Percentiles rank a stretch among this genome's conserved stretches.
Evolutionary conservation across 164 flowering plant genomes (phyloP).

Genomic region (Kingdonia uniflora): DNA sequence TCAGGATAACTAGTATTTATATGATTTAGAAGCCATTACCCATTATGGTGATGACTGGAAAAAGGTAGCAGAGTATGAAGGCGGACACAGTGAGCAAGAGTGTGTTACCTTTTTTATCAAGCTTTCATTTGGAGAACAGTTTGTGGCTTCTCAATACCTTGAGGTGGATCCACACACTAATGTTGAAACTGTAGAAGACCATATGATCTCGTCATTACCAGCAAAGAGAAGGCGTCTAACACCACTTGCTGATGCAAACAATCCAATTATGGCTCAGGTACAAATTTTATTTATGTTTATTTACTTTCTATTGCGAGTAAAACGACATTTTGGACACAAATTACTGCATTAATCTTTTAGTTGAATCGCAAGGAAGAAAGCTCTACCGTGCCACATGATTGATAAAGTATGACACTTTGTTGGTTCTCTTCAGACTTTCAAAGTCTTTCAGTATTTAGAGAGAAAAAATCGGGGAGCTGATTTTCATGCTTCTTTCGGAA

Average conservation of each 20-base stretch:
- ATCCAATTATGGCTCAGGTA: conserved; percentile 97
- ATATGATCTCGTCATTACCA: conserved; percentile 12
- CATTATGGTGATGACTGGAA: conserved; percentile 96
- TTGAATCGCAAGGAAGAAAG: no score
- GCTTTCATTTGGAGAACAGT: conserved; percentile 87
- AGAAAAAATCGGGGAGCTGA: no score
- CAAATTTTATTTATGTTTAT: not conserved
- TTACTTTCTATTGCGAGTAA: no score
- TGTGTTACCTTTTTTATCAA: conserved; percentile 74
- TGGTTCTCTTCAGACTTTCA: no score
- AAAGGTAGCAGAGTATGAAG: conserved; percentile 76
- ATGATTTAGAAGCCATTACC: conserved; percentile 74
- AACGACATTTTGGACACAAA: no score
- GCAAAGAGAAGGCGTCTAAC: conserved; percentile 57
- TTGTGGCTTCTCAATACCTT: conserved; percentile 29
- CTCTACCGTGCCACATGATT: no score
- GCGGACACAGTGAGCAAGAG: conserved; percentile 73
- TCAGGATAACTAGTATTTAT: no score
- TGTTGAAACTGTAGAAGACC: conserved; percentile 19
- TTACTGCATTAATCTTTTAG: no score
- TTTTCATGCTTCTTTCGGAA: no score
- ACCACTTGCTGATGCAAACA: conserved; percentile 95
- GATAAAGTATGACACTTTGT: no score
- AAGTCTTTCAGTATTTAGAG: no score
- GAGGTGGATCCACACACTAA: conserved; percentile 25